Base-by-base conservation (phyloP, 177 flowering plant genomes). In the Vitis hybrid region DNA sequence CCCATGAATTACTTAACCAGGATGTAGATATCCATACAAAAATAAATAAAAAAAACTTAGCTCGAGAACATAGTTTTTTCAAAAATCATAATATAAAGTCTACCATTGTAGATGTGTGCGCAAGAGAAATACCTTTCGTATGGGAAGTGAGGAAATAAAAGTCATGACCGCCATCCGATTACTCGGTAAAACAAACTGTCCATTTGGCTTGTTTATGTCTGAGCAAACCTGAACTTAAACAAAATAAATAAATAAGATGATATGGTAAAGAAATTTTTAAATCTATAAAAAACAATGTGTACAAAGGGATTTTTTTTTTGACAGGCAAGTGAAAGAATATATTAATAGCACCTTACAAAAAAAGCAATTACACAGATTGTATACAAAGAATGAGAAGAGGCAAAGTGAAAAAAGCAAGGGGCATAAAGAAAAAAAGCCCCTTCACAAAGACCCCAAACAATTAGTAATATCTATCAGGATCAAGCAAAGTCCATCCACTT, bases 201-300 rank as follows among this genome's bases (percentile, higher is more conserved):
- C 98, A 87, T 93, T 93, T 69, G 99, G 99, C 74, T 95, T 95
- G 76, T 95, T 91, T 77, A 93, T 95, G 75, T 95, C 99, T 15
- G 99, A 95, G 83, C 98, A 95, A 64, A 93, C 98, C 99, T 95
- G 80, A 32, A 30, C 46, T 35, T 35, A 27, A 71, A 40, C 51
- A 35, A 50, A 49, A 62, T 48, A 69, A 49, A 62, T 48, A 69
- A 54, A 52, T 10, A 21, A 55, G 17, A 49, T 35, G 19, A 63
- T 6, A n/a, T 64, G 3, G 19, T n/a, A 64, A 50, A 50, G 21
- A 5, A 66, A 17, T 40, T 21, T 11, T 4, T 49, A 11, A 50
- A 19, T 19, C 5, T 5, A 13, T 15, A 15, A 54, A 14, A 54
- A 4, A 35, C 7, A 4, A 35, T 35, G 46, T 35, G 46, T 35